Base-by-base conservation (phyloP, 441 rosid genomes). In the Erysimum cheiri region DNA sequence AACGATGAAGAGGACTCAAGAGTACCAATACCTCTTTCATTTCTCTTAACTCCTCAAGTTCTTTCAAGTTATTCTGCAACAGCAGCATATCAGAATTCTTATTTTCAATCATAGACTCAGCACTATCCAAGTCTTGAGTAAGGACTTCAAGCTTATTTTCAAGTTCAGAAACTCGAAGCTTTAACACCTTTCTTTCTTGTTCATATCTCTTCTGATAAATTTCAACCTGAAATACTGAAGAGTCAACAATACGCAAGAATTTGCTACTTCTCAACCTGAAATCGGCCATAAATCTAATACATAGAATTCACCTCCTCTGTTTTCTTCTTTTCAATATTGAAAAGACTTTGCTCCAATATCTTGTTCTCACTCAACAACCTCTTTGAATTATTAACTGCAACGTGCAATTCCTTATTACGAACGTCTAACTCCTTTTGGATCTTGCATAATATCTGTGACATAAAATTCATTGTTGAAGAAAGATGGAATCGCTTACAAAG, bases 41-140 rank as follows among this genome's bases (percentile, higher is more conserved):
- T 82, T 89, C 97, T 78, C 99, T 84, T 69, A 95, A 70, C 26
- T 95, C 98, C 69, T 92, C 98, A 17, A 95, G 77, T 65, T 95
- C 99, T 78, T 87, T 92, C 78, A 87, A 74, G 62, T 80, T 88
- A 77, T 79, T 87, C 70, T 92, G 88, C 74, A 89, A 62, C 62
- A 84, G 54, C 70, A 80, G 75, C 64, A 90, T 80, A 44, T 92
- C 91, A 17, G 83, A 69, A 50, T 82, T 81, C 81, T 78, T 87
- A 37, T 46, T 70, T 72, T 81, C 84, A 70, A 88, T 82, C 39
- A 83, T 79, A 39, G 96, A 86, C 80, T 89, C 80, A 41, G 83
- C 72, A 50, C 46, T 68, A 77, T 82, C 79, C 70, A 90, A 82
- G 15, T 92, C 85, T 70, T 74, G 81, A 58, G 73, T 75, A 46